Conservation (phyloP, 352 stramenopile species). For the Pythium myriotylum region DNA sequence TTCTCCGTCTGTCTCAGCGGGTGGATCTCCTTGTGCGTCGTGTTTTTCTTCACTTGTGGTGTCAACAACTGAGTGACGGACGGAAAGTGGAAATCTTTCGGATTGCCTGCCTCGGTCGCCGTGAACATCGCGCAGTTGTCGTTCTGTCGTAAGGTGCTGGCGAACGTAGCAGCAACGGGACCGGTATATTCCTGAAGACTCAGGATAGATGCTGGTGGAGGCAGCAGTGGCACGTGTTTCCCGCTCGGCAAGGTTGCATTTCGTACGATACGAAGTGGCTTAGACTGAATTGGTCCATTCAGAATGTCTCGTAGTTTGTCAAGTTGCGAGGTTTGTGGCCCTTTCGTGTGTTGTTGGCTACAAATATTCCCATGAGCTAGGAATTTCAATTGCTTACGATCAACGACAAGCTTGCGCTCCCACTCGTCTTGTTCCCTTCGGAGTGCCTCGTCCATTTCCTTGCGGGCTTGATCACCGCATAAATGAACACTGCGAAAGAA, state of each 20-base stretch:
- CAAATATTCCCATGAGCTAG: constrained; percentile 86
- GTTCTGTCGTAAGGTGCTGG: constrained; percentile 41
- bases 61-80: constrained; percentile 56
- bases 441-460: constrained; percentile 75
- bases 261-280: constrained; percentile 76
- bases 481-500: constrained; percentile 90
- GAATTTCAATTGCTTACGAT: constrained; percentile 86
- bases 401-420: constrained; percentile 86
- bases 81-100: constrained; percentile 67
- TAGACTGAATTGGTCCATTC: constrained; percentile 43
- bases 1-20: constrained; percentile 42
- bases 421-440: constrained; percentile 69
- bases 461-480: constrained; percentile 71
- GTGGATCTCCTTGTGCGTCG: constrained; percentile 50
- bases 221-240: constrained; percentile 63
- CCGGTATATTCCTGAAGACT: constrained; percentile 65
- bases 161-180: constrained; percentile 53
- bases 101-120: constrained; percentile 37
- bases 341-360: constrained; percentile 38
- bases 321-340: constrained; percentile 54
- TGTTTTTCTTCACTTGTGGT: constrained; percentile 61
- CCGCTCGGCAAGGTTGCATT: constrained; percentile 78
- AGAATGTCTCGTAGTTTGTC: constrained; percentile 85
- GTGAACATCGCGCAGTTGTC: constrained; percentile 41
- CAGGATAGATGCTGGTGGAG: constrained; percentile 69